Conservation (phyloP, 2,329 filamentous ascomycete species). For the Cladosporium sp. region DNA sequence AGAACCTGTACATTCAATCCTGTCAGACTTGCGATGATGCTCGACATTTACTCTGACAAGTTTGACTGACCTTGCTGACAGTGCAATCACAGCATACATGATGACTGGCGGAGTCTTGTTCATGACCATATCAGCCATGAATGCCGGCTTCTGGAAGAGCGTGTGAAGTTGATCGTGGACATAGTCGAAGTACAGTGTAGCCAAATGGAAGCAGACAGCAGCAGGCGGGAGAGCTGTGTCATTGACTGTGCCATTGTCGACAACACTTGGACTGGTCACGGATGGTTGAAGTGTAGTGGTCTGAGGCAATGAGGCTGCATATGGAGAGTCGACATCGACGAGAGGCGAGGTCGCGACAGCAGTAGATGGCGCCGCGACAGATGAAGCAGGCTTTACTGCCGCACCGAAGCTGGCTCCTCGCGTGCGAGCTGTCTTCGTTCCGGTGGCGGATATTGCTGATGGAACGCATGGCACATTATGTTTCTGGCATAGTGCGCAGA, state of each 20-base stretch:
- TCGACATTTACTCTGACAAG: too few species aligned
- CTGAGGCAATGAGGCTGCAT: conserved; percentile 7
- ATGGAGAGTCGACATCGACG: not conserved
- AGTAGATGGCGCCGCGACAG: not conserved
- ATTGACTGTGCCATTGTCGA: not conserved
- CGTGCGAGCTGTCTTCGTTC: not conserved
- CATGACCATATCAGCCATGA: conserved; percentile 10
- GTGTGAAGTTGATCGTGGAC: conserved; percentile 11
- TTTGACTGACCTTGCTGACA: conserved; percentile 9
- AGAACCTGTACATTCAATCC: not conserved
- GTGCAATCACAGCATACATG: conserved; percentile 8
- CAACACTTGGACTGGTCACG: not conserved
- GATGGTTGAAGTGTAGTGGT: not conserved
- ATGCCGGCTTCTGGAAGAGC: conserved; percentile 9
- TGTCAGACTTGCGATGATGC: too few species aligned
- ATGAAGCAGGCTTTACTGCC: not conserved
- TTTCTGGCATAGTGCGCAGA: conserved; percentile 10
- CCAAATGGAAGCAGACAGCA: conserved; percentile 10
- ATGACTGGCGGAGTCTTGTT: conserved; percentile 6
- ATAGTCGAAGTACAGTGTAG: conserved; percentile 9
- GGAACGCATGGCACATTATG: conserved; percentile 8
- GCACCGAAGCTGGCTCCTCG: conserved; percentile 6
- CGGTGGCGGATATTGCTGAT: not conserved
- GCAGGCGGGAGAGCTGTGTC: conserved; percentile 1
- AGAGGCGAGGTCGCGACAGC: not conserved